Base-by-base conservation (phyloP, 176 grass and related monocot species). In the Chrysopogon serrulatus region DNA sequence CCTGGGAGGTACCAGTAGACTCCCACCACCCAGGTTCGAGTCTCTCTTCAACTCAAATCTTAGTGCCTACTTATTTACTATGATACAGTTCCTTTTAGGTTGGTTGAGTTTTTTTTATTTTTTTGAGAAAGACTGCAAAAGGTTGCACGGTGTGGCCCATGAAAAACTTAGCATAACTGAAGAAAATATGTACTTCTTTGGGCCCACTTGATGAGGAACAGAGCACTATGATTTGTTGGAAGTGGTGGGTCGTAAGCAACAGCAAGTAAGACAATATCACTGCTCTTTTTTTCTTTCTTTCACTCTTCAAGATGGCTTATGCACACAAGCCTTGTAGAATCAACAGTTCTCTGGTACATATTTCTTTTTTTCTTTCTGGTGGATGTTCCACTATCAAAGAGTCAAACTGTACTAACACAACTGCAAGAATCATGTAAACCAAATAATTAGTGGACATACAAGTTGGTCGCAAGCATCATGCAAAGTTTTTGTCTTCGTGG, bases 391-490 rank as follows among this genome's bases (percentile, higher is more conserved):
- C 18, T 75, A 48, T 31, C 0, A 82, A 59, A 35, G 11, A 23
- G 16, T 30, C 15, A 62, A 62, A 61, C 18, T 18, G 32, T 13
- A 54, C 31, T 35, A 53, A n/a, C 31, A 49, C 4, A 67, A n/a
- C 62, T 80, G 10, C 43, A 68, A 24, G 31, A 53, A 51, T 13
- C 31, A 53, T 53, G 18, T 1, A 10, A 53, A 81, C 23, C 15
- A 84, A 63, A 26, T 12, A 78, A 68, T 70, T 73, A 60, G 35
- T 33, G 27, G 28, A 34, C 88, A 79, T 93, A 98, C 96, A 74
- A 95, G 86, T 79, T 92, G 96, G 78, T 95, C 93, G 36, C 96
- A 98, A n/a, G 96, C 92, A 90, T 98, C 93, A 84, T 98, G 96
- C 71, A 98, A 79, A 76, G 93, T 92, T 93, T 91, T 95, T 61